phyloP scores from a whole-genome alignment of 2,329 filamentous ascomycete genomes.

The Colletotrichum sp. region DNA sequence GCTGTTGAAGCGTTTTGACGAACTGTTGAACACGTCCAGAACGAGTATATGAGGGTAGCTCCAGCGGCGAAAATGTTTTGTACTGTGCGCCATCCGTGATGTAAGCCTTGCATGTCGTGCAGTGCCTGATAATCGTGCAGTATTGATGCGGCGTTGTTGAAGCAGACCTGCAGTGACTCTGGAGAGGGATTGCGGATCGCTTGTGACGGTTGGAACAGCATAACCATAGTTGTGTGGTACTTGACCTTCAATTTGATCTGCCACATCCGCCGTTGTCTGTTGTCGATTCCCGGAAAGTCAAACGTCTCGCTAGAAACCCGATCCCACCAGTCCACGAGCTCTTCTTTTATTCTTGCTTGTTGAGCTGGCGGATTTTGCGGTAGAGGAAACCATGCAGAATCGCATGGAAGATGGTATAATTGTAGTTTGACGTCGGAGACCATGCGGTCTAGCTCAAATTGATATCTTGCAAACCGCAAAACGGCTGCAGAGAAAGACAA shows the following conservation, averaged over 20 bases:
- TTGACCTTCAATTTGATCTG: conserved; percentile 33
- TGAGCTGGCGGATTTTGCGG: neutral
- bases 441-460: conserved; percentile 29
- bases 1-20: conserved; percentile 25
- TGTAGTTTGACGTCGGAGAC: conserved; percentile 28
- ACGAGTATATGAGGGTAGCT: conserved; percentile 41
- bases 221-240: conserved; percentile 35
- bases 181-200: conserved; percentile 31
- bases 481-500: conserved; percentile 10
- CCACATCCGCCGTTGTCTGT: conserved; percentile 22
- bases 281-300: conserved; percentile 1
- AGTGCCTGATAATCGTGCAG: conserved; percentile 34
- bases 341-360: conserved; percentile 19
- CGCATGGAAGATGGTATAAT: conserved; percentile 26
- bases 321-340: conserved; percentile 19
- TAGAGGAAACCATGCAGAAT: conserved; percentile 20
- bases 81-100: conserved; percentile 39
- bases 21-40: conserved; percentile 35
- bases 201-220: conserved; percentile 42
- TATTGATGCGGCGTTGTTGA: conserved; percentile 28
- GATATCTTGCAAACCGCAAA: conserved; percentile 27
- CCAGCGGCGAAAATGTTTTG: conserved; percentile 42
- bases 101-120: conserved; percentile 32
- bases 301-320: neutral
- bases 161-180: conserved; percentile 33